Evolutionary conservation across 108 stramenopile genomes (phyloP), one percentile per base, ranked within the genome.

Genomic region (Tribonema minus): DNA sequence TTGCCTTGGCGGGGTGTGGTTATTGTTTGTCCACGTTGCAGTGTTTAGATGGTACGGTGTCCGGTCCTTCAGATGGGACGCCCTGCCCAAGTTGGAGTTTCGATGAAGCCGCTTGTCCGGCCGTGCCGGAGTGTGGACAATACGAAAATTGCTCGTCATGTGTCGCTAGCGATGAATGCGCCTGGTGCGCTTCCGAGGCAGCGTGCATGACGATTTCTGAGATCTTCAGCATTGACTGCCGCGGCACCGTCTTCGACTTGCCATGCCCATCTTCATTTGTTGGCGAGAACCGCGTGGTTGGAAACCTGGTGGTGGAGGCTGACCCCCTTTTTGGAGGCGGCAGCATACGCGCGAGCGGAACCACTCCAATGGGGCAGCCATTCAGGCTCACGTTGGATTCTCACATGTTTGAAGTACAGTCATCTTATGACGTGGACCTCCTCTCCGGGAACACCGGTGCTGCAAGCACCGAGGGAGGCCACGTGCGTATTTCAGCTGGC

Each of bases 251-350:
- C 33, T 88, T 88, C 36, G 88, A 87, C 28, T 64, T 82, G 9
- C 88, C 88, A 9, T 88, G 88, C 54, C 88, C 88, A 30, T 40
- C 58, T 3, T 61, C 63, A 46, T 86, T 81, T 33, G 87, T 88
- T 7, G 70, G n/a, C 37, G 82, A 87, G 32, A 88, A 88, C 29
- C 81, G 81, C 5, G 59, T 88, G 9, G 70, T 87, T 29, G 87
- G 87, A 1, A 88, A 87, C 71, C 58, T 88, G 37, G 46, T 84
- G 26, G 82, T 88, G 6, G 71, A 83, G 58, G 86, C 86, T 7
- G 87, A 88, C 61, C 77, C 86, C 3, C 61, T 68, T 23, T 88
- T 88, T 37, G 87, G 87, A 25, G 87, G 87, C 29, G 87, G 87
- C 1, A 27, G 85, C 36, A 36, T 88, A 1, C 63, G 35, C 5